Evolutionary conservation across 2,329 filamentous ascomycete species (phyloP), one percentile per base, ranked within the genome.

Genomic region (Plectosphaerella sp.): DNA sequence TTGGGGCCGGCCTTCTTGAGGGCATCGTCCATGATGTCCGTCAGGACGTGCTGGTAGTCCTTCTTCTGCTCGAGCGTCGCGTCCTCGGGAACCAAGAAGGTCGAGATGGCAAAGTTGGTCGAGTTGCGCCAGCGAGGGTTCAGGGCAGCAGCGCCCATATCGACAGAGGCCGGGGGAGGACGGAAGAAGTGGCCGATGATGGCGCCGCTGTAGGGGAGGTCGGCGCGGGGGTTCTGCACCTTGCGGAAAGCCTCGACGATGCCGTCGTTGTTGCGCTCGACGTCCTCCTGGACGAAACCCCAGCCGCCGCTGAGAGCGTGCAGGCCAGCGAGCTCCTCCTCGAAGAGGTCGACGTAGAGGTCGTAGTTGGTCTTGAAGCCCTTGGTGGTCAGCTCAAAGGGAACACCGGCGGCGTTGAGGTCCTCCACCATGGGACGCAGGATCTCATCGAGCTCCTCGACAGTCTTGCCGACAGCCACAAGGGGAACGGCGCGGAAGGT

Each of bases 51-150:
- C 55, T 76, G 71, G 8, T 70, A 60, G 18, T 71, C 66, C 7
- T 68, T 67, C 56, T 73, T 74, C 48, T 73, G 65, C 55, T 69
- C 74, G 28, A 71, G 67, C 1, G 70, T 70, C 11, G 74, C 71
- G 22, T 70, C 64, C 9, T 67, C 62, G 0, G 65, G 60, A 1
- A 73, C 61, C 3, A 60, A 56, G 1, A 72, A 58, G 15, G 61
- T 59, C 10, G 60, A 62, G 57, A 72, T 71, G 53, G 66, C 55
- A 57, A 69, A 68, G 57, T 69, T 59, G 5, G 66, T 66, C 3
- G 65, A 62, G 53, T 63, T 58, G 33, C 68, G 60, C 54, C 69
- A 69, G 41, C 64, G 66, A 18, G 74, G 69, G 49, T 77, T 66
- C 16, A 70, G 70, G 22, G 68, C 61, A 53, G 64, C 71, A 25